Conservation (phyloP, 2,329 filamentous ascomycete species). For the Fusarium mangiferae region DNA sequence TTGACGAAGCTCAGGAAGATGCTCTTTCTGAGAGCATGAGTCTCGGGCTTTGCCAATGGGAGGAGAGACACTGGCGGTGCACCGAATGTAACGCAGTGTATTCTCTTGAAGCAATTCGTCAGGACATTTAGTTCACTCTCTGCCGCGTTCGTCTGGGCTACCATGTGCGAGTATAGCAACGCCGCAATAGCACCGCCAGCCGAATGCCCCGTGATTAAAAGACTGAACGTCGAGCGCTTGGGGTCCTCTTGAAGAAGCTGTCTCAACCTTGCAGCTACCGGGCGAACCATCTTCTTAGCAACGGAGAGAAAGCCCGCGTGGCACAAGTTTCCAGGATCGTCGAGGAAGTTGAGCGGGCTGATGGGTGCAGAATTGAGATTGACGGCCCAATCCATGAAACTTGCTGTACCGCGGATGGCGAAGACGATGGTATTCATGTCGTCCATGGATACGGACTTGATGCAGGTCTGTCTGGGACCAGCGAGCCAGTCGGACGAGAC, state of each 20-base stretch:
- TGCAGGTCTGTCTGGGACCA: conserved; percentile 86
- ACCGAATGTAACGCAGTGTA: conserved; percentile 90
- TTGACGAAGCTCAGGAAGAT: conserved; percentile 85
- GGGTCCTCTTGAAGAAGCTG: conserved; percentile 79
- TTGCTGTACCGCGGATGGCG: conserved; percentile 82
- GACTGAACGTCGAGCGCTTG: conserved; percentile 69
- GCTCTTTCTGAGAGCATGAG: conserved; percentile 66
- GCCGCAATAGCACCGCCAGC: conserved; percentile 86
- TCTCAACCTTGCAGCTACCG: conserved; percentile 76
- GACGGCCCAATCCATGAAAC: conserved; percentile 87
- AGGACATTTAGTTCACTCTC: conserved; percentile 76
- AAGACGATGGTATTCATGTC: conserved; percentile 83
- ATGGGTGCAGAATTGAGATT: conserved; percentile 78
- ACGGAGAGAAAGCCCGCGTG: conserved; percentile 84
- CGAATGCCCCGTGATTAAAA: conserved; percentile 87
- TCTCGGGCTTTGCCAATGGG: conserved; percentile 70
- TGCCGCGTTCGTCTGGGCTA: conserved; percentile 64
- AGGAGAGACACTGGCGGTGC: conserved; percentile 79
- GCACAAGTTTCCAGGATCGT: conserved; percentile 80
- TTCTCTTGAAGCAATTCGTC: conserved; percentile 76
- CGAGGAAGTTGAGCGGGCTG: conserved; percentile 75
- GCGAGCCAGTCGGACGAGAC: conserved; percentile 76
- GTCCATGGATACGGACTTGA: conserved; percentile 83
- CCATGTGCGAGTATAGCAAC: conserved; percentile 85
- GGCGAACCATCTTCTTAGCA: conserved; percentile 77